Conservation (phyloP, 805 yeast genomes). For the Starmerella asiatica region DNA sequence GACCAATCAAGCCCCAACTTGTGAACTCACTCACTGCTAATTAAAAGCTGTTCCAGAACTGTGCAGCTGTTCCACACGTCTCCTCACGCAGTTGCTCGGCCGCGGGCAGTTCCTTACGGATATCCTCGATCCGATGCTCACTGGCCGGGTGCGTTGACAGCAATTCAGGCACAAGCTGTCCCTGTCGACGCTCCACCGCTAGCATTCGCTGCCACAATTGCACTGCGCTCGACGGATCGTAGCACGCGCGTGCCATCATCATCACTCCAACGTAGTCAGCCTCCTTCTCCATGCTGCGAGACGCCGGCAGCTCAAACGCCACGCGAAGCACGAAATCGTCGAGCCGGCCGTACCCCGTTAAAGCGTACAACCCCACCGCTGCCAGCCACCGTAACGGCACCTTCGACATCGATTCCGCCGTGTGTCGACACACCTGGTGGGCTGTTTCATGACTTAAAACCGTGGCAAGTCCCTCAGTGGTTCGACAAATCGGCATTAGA, state of each 20-base stretch:
- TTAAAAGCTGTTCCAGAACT: background rate
- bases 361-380: constrained; percentile 40
- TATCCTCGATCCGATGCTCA: constrained; percentile 52
- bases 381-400: constrained; percentile 55
- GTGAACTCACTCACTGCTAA: background rate
- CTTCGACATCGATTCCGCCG: constrained; percentile 66
- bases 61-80: constrained; percentile 1
- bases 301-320: constrained; percentile 62
- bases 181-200: constrained; percentile 30
- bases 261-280: constrained; percentile 91
- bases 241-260: constrained; percentile 85
- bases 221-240: constrained; percentile 59
- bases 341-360: constrained; percentile 47
- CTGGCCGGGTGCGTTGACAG: constrained; percentile 85
- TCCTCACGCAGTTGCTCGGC: constrained; percentile 16
- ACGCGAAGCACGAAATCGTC: constrained; percentile 43
- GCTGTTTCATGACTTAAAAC: constrained; percentile 88
- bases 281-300: constrained; percentile 88
- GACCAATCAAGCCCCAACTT: no score
- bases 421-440: constrained; percentile 86
- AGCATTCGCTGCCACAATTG: constrained; percentile 76
- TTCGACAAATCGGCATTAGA: constrained; percentile 60
- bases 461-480: constrained; percentile 90
- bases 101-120: constrained; percentile 48
- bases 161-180: constrained; percentile 41